Base-by-base conservation (phyloP, 345 rosid species). In the Nasturtium officinale region DNA sequence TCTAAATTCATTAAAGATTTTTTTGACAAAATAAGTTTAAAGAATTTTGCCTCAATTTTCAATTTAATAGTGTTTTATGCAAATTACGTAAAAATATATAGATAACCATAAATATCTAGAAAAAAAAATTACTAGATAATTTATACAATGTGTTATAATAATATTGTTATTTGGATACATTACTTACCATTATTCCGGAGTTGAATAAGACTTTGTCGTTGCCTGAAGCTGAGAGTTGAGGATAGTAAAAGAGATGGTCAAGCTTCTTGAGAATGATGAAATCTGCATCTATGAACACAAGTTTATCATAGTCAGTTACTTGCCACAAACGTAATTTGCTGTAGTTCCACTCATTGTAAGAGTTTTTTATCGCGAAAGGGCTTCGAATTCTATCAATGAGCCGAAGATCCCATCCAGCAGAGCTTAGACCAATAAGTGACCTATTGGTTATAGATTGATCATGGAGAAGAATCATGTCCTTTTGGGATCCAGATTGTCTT, bases 261-360 rank as follows among this genome's bases (percentile, higher is more conserved):
- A 89, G 40, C 72, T 94, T 89, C 40, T 45, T 37, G 7, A 89
- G 76, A 15, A 89, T 47, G 15, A 95, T 16, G 18, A 95, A 16
- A 61, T 91, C 96, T 0, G 97, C 77, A 45, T 94, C 97, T 35
- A 91, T 83, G 77, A 94, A 94, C 3, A 94, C 79, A 6, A 91
- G 46, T 67, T 86, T 91, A 43, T 87, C 87, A 7, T 87, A 89
- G 3, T 83, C 82, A 1, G 35, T 52, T 20, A 91, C 76, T 61
- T 87, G 79, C 98, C 97, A 94, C 4, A 94, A 58, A 7, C 96
- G 79, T 7, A 94, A 85, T 71, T 94, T 94, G 86, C 89, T 88
- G n/a, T 89, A 91, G 68, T 91, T 94, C 95, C 97, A 94, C 37
- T 91, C 96, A 47, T 94, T 91, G 80, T 94, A 91, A 5, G 97